Evolutionary conservation across 1,139 yeast genomes (phyloP).

Genomic region (Pichia sp.): DNA sequence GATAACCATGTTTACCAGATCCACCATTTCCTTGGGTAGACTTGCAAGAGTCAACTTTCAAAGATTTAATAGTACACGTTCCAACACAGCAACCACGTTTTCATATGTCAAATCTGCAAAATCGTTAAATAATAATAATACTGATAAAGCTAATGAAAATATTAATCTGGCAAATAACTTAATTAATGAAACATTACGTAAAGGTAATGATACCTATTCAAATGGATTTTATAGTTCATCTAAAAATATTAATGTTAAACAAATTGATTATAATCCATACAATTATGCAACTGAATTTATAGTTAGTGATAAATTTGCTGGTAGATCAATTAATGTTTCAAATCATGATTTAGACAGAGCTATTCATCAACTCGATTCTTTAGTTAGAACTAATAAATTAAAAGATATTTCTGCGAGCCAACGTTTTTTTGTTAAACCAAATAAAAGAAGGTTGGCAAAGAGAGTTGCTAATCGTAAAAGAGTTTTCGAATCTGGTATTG

Average conservation of each 20-base stretch:
- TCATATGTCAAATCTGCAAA: constrained; percentile 4
- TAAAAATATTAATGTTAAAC: not conserved
- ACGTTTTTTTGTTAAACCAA: constrained; percentile 42
- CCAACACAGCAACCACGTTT: constrained; percentile 6
- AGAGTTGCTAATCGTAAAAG: constrained; percentile 40
- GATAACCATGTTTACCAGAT: not conserved
- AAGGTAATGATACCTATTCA: not conserved
- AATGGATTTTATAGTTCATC: not conserved
- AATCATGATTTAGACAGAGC: constrained; percentile 34
- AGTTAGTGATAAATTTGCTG: constrained; percentile 39
- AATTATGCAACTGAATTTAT: constrained; percentile 28
- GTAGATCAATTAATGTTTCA: constrained; percentile 35
- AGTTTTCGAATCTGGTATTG: constrained; percentile 42
- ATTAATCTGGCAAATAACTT: constrained; percentile 1
- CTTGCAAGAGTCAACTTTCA: not conserved
- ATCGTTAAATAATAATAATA: not conserved
- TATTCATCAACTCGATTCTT: constrained; percentile 30
- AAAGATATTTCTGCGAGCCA: constrained; percentile 34
- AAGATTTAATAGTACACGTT: constrained; percentile 2
- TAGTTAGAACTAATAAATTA: constrained; percentile 34
- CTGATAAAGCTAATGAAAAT: not conserved
- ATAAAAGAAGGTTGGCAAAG: constrained; percentile 38
- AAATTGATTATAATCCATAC: constrained; percentile 18
- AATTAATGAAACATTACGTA: constrained; percentile 1
- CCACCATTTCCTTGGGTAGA: not conserved